phyloP scores from a whole-genome alignment of 768 basidiomycete genomes.

The Sporobolomyces roseus region DNA sequence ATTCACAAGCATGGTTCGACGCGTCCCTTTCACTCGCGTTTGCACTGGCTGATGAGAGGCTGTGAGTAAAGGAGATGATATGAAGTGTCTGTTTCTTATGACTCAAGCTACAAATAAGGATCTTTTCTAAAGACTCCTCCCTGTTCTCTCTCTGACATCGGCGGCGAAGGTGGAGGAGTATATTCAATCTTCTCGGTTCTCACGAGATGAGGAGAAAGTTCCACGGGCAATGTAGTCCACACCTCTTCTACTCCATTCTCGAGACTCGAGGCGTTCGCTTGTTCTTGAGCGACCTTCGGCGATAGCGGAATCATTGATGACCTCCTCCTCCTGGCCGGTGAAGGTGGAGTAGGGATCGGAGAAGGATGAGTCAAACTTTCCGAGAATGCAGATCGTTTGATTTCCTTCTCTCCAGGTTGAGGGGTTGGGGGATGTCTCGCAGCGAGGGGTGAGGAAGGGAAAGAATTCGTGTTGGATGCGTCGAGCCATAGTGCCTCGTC shows the following conservation, averaged over 20 bases:
- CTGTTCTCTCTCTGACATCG: no score
- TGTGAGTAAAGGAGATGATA: no score
- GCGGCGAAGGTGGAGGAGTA: no score
- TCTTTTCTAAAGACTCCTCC: no score
- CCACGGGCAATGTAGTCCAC: no score
- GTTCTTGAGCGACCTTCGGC: not conserved
- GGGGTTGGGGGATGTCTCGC: not conserved
- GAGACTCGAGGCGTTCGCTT: not conserved
- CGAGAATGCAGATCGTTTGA: constrained; percentile 7
- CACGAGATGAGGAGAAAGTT: no score
- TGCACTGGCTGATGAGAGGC: no score
- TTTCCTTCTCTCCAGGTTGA: not conserved
- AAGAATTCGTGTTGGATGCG: not conserved
- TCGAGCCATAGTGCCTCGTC: constrained; percentile 6
- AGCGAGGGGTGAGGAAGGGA: not conserved
- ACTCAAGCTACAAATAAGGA: no score
- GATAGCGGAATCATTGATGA: constrained; percentile 2
- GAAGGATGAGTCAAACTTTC: not conserved
- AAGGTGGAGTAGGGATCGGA: not conserved
- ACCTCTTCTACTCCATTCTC: not conserved
- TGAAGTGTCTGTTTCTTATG: no score
- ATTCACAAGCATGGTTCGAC: no score
- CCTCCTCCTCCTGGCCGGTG: not conserved
- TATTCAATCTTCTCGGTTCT: no score
- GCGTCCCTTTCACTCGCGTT: no score